These are phyloP conservation scores for Suillus cothurnatus DNA, from an alignment of 768 basidiomycete species.

Conservation along the genomic window DNA sequence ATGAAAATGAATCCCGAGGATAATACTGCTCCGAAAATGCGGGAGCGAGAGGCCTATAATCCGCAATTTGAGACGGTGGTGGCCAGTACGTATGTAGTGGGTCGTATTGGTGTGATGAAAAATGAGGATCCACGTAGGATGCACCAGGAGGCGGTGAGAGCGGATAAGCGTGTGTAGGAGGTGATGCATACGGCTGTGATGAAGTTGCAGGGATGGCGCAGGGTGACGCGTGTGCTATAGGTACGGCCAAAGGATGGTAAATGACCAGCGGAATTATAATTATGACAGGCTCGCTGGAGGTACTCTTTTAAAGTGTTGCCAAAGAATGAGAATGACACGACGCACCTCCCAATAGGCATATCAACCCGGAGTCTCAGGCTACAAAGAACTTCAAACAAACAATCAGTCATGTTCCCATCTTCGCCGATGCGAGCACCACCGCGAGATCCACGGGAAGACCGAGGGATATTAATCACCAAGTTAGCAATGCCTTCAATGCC, in stretches of 20 bases:
- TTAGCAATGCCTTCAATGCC: slow-evolving; percentile 78
- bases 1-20: background rate
- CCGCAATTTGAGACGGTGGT: background rate
- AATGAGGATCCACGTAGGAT: slow-evolving; percentile 2
- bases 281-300: slow-evolving; percentile 66
- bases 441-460: slow-evolving; percentile 59
- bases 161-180: slow-evolving; percentile 21
- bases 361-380: slow-evolving; percentile 60
- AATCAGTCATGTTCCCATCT: slow-evolving; percentile 43
- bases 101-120: background rate
- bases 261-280: slow-evolving; percentile 66
- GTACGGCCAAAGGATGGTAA: slow-evolving; percentile 63
- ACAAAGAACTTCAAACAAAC: slow-evolving; percentile 72
- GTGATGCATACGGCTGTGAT: slow-evolving; percentile 21
- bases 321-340: slow-evolving; percentile 14
- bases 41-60: background rate
- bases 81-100: background rate
- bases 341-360: slow-evolving; percentile 71
- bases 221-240: slow-evolving; percentile 38
- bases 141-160: slow-evolving; percentile 28
- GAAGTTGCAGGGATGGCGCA: slow-evolving; percentile 10
- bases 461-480: slow-evolving; percentile 81
- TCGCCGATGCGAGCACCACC: slow-evolving; percentile 64
- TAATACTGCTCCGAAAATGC: slow-evolving; percentile 4
- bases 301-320: slow-evolving; percentile 14